Base-by-base conservation (phyloP, 1,284 basidiomycete species). In the Leccinum subspadiceum region DNA sequence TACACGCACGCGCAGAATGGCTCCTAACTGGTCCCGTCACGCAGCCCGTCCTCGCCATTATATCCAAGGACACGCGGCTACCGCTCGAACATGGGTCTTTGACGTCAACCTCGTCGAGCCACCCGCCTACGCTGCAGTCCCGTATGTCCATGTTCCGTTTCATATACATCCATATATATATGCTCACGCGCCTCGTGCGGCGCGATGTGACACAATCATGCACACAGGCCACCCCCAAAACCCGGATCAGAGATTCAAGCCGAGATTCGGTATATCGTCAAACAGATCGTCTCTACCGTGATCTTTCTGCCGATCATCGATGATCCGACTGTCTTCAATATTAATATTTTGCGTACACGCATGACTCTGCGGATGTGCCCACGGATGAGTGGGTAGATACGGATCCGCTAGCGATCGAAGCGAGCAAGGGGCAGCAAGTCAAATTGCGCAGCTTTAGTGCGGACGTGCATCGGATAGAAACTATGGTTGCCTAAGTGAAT, bases 61-160 rank as follows among this genome's bases (percentile, higher is more conserved):
- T 99, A 64, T 92, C 94, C 29, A 94, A 96, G 71, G 96, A 99
- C 70, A 90, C 93, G 15, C 84, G 93, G 52, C 89, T 90, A 62
- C 92, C 96, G 1, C 83, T 98, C 54, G 97, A 99, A 75, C 84
- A 64, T 99, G 97, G 97, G 95, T 98, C 59, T 99, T 99, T 75
- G 95, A 98, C 76, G 84, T 99, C 69, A 90, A 95, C 69, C 83
- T 96, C 50, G 81, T 89, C 35, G 84, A 87, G 60, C 81, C 81
- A 49, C 77, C 83, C 9, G 66, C 79, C 7, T 81, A 82, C 55
- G 68, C 76, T 24, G 68, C 74, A 41, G 80, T 81, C 67, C 70
- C 78, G 86, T 89, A 70, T 61, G 84, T 75, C 12, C 26, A 9
- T 17, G 2, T 12, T n/a, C 17, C 2, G 1, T 13, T 13, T 17